A percentile compares a stretch with the other conserved stretches of the same genome.
These are phyloP conservation scores for Dianthus caryophyllus DNA, from an alignment of 148 eudicot species.

Conservation along the genomic window DNA sequence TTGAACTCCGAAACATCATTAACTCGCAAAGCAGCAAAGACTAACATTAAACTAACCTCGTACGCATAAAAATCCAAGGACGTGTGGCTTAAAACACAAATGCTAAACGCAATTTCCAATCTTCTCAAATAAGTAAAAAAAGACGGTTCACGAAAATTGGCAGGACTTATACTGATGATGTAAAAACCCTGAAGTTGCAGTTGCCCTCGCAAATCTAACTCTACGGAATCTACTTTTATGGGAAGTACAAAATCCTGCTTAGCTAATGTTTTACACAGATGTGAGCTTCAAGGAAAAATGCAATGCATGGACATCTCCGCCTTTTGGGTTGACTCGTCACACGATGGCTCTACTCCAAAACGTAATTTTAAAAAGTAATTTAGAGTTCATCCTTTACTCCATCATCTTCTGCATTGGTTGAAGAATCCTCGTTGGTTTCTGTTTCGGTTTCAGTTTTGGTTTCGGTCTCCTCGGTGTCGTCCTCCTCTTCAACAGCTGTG, in stretches of 20 bases:
- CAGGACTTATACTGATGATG: background rate
- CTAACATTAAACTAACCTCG: no score
- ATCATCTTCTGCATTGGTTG: constrained; percentile 33
- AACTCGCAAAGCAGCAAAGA: no score
- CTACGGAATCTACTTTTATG: constrained; percentile 10
- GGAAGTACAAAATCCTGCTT: constrained; percentile 16
- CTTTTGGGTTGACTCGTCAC: constrained; percentile 8
- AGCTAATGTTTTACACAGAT: constrained; percentile 24
- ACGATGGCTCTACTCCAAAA: background rate
- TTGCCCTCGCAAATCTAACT: constrained; percentile 14
- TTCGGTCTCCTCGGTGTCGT: constrained; percentile 55
- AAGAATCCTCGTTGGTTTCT: constrained; percentile 40
- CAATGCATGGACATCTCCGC: background rate
- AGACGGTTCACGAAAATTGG: background rate
- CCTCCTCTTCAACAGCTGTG: constrained; percentile 80
- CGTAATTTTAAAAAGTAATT: constrained; percentile 13
- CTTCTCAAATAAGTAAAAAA: constrained; percentile 10
- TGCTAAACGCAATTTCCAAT: constrained; percentile 4
- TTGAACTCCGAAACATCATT: no score
- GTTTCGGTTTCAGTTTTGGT: constrained; percentile 35
- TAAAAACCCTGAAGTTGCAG: constrained; percentile 1
- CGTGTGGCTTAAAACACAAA: no score
- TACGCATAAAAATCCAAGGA: no score
- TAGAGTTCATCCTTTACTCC: constrained; percentile 68
- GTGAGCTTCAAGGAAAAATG: constrained; percentile 3